Evolutionary conservation across 164 flowering plant genomes (phyloP).

Genomic region (Houttuynia cordata): DNA sequence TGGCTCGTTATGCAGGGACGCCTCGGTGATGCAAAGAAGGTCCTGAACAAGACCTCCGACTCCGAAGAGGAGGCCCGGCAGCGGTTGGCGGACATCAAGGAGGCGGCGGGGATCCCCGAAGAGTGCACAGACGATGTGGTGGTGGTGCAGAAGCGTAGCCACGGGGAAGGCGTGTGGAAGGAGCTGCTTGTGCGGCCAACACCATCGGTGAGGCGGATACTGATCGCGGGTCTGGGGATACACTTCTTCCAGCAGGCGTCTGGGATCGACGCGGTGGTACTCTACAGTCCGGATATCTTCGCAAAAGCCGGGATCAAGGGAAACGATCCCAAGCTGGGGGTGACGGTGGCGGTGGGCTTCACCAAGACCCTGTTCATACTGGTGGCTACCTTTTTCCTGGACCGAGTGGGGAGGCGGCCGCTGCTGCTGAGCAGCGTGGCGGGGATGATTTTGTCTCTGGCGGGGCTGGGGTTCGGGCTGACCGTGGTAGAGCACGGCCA

Average conservation of each 20-base stretch:
- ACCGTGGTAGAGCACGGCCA: conserved; percentile 11
- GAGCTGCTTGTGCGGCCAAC: conserved; percentile 26
- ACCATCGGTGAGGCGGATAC: conserved; percentile 16
- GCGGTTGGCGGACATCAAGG: conserved; percentile 21
- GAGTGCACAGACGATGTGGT: conserved; percentile 18
- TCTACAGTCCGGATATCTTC: conserved; percentile 22
- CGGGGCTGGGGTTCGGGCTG: conserved; percentile 7
- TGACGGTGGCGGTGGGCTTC: conserved; percentile 31
- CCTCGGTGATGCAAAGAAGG: conserved; percentile 22
- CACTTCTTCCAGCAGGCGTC: conserved; percentile 30
- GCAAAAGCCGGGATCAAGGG: conserved; percentile 19
- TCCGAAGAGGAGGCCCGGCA: conserved; percentile 14
- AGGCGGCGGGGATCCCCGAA: conserved; percentile 22
- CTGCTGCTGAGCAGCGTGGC: conserved; percentile 20
- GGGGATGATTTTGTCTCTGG: conserved; percentile 21
- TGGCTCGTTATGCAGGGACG: conserved; percentile 35
- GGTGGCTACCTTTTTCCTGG: conserved; percentile 22
- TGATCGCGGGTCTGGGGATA: conserved; percentile 21
- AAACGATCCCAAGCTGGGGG: conserved; percentile 8
- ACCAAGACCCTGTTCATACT: conserved; percentile 20
- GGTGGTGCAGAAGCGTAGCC: conserved; percentile 9
- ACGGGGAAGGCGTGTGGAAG: conserved; percentile 26
- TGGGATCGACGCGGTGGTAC: conserved; percentile 27
- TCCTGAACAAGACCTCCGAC: conserved; percentile 20
- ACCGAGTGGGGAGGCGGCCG: conserved; percentile 24